Percentiles rank a stretch among this genome's conserved stretches.
Evolutionary conservation across 352 stramenopile species (phyloP).

Genomic region (Phytophthora citrophthora): DNA sequence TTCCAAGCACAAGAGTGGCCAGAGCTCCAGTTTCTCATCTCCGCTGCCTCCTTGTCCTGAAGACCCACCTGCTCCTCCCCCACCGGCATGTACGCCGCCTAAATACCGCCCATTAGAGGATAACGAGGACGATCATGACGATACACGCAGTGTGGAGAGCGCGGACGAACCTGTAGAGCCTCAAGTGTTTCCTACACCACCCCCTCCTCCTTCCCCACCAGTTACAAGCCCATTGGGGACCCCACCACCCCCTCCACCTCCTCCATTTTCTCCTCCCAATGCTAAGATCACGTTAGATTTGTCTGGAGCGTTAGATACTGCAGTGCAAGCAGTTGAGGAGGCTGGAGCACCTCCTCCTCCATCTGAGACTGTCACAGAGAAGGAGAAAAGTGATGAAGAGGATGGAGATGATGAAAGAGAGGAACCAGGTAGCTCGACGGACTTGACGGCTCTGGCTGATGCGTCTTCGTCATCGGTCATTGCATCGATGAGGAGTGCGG

Average conservation of each 20-base stretch:
- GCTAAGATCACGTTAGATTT: slow-evolving; percentile 47
- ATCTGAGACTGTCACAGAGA: slow-evolving; percentile 6
- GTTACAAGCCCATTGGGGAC: slow-evolving; percentile 31
- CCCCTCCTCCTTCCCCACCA: slow-evolving; percentile 50
- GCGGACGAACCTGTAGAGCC: slow-evolving; percentile 37
- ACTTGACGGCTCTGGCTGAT: slow-evolving; percentile 14
- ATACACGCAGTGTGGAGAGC: slow-evolving; percentile 49
- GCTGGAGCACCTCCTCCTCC: background rate
- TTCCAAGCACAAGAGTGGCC: slow-evolving; percentile 19
- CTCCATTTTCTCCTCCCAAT: slow-evolving; percentile 61
- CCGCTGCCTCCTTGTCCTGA: slow-evolving; percentile 77
- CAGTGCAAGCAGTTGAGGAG: slow-evolving; percentile 11
- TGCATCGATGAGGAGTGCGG: slow-evolving; percentile 71
- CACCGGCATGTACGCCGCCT: slow-evolving; percentile 66
- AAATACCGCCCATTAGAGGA: slow-evolving; percentile 73
- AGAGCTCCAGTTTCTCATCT: slow-evolving; percentile 76
- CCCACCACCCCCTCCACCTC: slow-evolving; percentile 44
- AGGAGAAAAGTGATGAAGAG: slow-evolving; percentile 36
- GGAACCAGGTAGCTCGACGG: slow-evolving; percentile 1
- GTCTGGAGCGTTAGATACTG: slow-evolving; percentile 27
- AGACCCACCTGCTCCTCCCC: slow-evolving; percentile 63
- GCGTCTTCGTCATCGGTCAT: slow-evolving; percentile 65
- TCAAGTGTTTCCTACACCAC: slow-evolving; percentile 49
- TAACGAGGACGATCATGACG: slow-evolving; percentile 60
- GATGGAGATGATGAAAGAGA: slow-evolving; percentile 39